These are phyloP conservation scores for Ceratocystiopsis brevicomis DNA, from an alignment of 2,329 filamentous ascomycete species.

Conservation along the genomic window DNA sequence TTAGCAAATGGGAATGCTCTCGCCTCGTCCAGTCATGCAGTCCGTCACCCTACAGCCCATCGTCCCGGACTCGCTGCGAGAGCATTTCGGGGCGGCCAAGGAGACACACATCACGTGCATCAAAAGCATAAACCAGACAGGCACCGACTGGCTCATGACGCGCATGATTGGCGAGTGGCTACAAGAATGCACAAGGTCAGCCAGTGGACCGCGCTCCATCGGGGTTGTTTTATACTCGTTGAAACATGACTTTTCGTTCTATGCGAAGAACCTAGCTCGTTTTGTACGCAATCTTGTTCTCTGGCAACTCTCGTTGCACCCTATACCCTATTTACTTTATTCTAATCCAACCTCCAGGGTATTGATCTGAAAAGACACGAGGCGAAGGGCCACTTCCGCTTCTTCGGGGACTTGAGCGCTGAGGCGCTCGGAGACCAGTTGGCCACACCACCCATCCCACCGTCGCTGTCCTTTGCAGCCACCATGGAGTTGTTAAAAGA, in stretches of 20 bases:
- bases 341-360: neutral
- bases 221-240: slow-evolving; percentile 7
- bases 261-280: slow-evolving; percentile 1
- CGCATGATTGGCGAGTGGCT: slow-evolving; percentile 8
- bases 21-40: too few relatives aligned
- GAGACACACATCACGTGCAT: neutral
- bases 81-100: too few relatives aligned
- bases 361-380: slow-evolving; percentile 6
- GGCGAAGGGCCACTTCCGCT: slow-evolving; percentile 4
- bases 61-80: too few relatives aligned
- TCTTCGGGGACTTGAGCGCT: slow-evolving; percentile 5
- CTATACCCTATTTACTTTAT: neutral
- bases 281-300: slow-evolving; percentile 1
- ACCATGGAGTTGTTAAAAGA: slow-evolving; percentile 6
- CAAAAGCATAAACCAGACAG: slow-evolving; percentile 3
- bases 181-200: neutral
- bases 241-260: slow-evolving; percentile 6
- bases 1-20: too few relatives aligned
- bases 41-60: too few relatives aligned
- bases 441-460: neutral
- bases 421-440: slow-evolving; percentile 1
- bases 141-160: slow-evolving; percentile 5
- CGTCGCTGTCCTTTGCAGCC: slow-evolving; percentile 1
- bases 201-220: slow-evolving; percentile 1
- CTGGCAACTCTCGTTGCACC: too few relatives aligned